A percentile compares a stretch with the other conserved stretches of the same genome.
These are phyloP conservation scores for Cenchrus purpureus DNA, from an alignment of 176 grass and related monocot species.

Conservation along the genomic window DNA sequence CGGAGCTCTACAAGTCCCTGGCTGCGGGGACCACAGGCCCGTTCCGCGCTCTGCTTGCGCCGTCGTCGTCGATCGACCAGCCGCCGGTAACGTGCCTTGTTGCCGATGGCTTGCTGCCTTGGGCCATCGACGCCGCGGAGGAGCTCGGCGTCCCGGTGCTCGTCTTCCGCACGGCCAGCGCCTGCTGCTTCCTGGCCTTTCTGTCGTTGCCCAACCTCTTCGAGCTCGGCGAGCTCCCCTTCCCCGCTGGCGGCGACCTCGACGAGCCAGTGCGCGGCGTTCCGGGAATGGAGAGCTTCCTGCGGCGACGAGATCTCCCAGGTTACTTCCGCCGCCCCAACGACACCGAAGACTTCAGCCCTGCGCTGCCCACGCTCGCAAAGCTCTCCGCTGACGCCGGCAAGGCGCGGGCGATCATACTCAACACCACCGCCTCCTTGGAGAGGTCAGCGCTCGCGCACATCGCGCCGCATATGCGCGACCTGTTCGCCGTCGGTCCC, in stretches of 20 bases:
- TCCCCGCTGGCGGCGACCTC: constrained; percentile 31
- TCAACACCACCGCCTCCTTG: background rate
- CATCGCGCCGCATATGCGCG: background rate
- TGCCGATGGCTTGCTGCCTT: constrained; percentile 41
- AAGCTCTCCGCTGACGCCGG: background rate
- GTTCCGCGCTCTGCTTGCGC: constrained; percentile 32
- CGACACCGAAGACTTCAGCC: background rate
- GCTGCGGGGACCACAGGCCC: background rate
- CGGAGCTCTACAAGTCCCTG: constrained; percentile 31
- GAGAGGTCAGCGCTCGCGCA: background rate
- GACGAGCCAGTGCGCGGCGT: constrained; percentile 37
- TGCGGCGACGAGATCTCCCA: constrained; percentile 44
- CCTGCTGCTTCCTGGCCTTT: constrained; percentile 39
- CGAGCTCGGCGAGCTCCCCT: constrained; percentile 33
- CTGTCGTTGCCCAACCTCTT: constrained; percentile 44
- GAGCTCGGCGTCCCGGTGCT: constrained; percentile 57
- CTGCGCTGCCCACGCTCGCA: background rate
- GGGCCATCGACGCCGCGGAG: constrained; percentile 37
- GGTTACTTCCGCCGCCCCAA: background rate
- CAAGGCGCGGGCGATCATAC: background rate
- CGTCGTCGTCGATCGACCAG: background rate
- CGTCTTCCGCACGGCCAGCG: constrained; percentile 53
- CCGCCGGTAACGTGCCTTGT: constrained; percentile 56
- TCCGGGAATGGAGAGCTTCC: constrained; percentile 35
- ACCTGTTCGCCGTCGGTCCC: background rate